A percentile compares a stretch with the other conserved stretches of the same genome.
Conservation (phyloP, 805 yeast species). For the Pichia eremophila region DNA sequence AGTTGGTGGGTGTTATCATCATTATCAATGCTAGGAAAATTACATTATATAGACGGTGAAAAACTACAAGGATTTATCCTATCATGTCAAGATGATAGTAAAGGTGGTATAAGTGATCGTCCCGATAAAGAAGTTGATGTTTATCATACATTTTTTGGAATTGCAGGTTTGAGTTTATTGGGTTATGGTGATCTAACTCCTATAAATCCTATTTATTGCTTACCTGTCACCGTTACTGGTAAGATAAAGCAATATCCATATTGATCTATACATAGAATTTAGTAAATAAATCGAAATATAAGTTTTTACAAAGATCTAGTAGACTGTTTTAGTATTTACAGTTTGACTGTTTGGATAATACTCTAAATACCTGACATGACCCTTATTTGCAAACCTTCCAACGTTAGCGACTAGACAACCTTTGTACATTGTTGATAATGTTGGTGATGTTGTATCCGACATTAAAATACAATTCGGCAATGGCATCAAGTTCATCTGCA, state of each 20-base stretch:
- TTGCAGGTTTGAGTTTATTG: constrained; percentile 77
- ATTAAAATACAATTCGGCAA: constrained; percentile 59
- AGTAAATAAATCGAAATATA: too few species aligned
- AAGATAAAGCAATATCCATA: constrained; percentile 25
- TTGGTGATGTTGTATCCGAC: constrained; percentile 64
- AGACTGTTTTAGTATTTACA: constrained; percentile 38
- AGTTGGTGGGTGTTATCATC: constrained; percentile 95
- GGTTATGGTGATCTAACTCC: constrained; percentile 48
- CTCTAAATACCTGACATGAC: constrained; percentile 59
- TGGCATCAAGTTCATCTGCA: constrained; percentile 62
- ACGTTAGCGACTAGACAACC: constrained; percentile 77
- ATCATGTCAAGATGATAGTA: constrained; percentile 61
- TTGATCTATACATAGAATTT: background rate
- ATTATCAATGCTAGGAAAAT: constrained; percentile 52
- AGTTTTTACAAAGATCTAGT: background rate
- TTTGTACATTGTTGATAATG: constrained; percentile 67
- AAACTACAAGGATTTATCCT: constrained; percentile 61
- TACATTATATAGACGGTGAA: constrained; percentile 68
- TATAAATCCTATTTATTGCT: constrained; percentile 81
- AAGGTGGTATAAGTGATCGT: constrained; percentile 90
- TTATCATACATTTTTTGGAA: constrained; percentile 84
- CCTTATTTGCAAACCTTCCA: constrained; percentile 40
- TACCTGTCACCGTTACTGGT: constrained; percentile 47
- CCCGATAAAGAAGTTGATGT: constrained; percentile 89
- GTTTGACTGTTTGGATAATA: constrained; percentile 54